Conservation (phyloP, 2,329 filamentous ascomycete species). For the Fusarium bactridioides region DNA sequence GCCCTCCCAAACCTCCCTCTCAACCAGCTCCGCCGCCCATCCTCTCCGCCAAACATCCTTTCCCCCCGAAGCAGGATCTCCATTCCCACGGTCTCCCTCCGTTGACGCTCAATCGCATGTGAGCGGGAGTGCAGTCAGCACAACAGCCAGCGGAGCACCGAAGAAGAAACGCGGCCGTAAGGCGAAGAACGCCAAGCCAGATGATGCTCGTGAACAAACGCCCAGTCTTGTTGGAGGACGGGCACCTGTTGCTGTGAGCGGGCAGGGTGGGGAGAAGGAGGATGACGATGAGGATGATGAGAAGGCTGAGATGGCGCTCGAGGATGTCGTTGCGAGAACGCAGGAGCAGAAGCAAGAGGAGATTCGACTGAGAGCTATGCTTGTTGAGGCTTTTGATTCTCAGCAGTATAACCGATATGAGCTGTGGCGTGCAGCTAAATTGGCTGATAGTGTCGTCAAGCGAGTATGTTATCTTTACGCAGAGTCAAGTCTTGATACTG, state of each 20-base stretch:
- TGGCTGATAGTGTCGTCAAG: constrained; percentile 74
- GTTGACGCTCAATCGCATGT: constrained; percentile 67
- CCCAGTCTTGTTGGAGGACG: constrained; percentile 54
- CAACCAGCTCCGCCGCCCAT: constrained; percentile 61
- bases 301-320: constrained; percentile 62
- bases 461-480: constrained; percentile 56
- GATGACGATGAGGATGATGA: constrained; percentile 67
- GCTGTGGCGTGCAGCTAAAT: constrained; percentile 72
- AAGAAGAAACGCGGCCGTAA: constrained; percentile 71
- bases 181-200: constrained; percentile 62
- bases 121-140: constrained; percentile 67
- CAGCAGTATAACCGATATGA: constrained; percentile 76
- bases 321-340: constrained; percentile 66
- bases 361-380: constrained; percentile 63
- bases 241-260: constrained; percentile 55
- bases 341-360: constrained; percentile 74
- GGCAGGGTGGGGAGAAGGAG: constrained; percentile 54
- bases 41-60: constrained; percentile 84
- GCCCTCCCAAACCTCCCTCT: constrained; percentile 63
- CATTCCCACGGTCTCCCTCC: constrained; percentile 70
- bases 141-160: constrained; percentile 46
- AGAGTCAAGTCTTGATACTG: neutral
- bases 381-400: constrained; percentile 70
- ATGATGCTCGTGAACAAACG: constrained; percentile 52
- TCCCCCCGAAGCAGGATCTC: constrained; percentile 68